These are phyloP conservation scores for Biscogniauxia sp. DNA, from an alignment of 2,329 filamentous ascomycete genomes.

Conservation along the genomic window DNA sequence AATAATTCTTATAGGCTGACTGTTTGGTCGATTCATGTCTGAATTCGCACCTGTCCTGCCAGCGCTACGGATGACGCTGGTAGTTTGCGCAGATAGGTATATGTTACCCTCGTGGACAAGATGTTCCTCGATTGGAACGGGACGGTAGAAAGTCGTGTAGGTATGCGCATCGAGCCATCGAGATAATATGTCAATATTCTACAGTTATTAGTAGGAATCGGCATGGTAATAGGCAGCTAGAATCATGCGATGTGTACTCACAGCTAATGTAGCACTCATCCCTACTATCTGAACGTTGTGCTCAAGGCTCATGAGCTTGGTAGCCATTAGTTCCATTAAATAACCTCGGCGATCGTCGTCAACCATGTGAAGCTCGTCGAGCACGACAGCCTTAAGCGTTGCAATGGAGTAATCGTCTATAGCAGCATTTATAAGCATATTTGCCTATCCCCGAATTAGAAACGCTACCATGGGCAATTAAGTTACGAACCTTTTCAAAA, in stretches of 20 bases:
- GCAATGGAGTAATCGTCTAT: constrained; percentile 68
- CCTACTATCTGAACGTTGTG: constrained; percentile 69
- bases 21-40: constrained; percentile 33
- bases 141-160: constrained; percentile 70
- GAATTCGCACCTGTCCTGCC: constrained; percentile 44
- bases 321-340: constrained; percentile 70
- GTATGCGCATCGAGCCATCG: constrained; percentile 69
- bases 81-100: constrained; percentile 61
- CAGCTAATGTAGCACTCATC: constrained; percentile 77
- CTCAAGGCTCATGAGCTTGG: constrained; percentile 68
- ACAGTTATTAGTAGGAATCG: constrained; percentile 7
- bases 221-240: not conserved
- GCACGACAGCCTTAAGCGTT: constrained; percentile 64
- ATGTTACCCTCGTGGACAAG: constrained; percentile 69
- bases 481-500: constrained; percentile 63
- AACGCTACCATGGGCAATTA: constrained; percentile 1
- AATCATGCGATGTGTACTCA: constrained; percentile 36
- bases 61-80: constrained; percentile 56
- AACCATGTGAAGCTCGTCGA: constrained; percentile 82
- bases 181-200: constrained; percentile 70
- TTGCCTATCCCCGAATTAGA: constrained; percentile 53
- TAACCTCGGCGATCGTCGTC: constrained; percentile 75
- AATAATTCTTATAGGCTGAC: constrained; percentile 47
- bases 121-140: constrained; percentile 73
- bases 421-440: constrained; percentile 68